Percentiles rank a stretch among this genome's conserved stretches.
Conservation (phyloP, 148 eudicot species). For the Chenopodium quinoa region DNA sequence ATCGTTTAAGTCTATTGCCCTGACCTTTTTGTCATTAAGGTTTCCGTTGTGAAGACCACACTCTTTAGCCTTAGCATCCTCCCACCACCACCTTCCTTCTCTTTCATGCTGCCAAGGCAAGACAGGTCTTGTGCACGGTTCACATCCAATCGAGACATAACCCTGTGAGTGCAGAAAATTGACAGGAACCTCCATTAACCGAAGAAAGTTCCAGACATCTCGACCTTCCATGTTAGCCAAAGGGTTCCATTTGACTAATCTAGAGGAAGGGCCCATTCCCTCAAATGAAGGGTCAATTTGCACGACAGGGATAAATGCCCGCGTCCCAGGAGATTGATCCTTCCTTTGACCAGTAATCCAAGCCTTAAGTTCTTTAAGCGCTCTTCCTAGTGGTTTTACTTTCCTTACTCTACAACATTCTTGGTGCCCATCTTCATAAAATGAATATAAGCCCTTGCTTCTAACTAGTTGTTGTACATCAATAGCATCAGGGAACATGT, state of each 20-base stretch:
- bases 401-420: background rate
- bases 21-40: too few species aligned
- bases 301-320: background rate
- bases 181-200: background rate
- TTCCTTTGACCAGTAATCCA: background rate
- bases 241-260: background rate
- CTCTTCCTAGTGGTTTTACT: background rate
- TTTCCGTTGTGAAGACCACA: background rate
- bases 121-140: background rate
- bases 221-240: background rate
- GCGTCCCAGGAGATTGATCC: background rate
- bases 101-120: background rate
- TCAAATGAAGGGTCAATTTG: background rate
- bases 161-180: background rate
- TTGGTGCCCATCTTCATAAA: background rate
- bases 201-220: background rate
- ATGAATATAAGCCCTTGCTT: background rate
- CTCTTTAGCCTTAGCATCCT: background rate
- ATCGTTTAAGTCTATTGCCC: too few species aligned
- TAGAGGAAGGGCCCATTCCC: background rate
- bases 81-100: background rate
- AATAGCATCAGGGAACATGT: background rate
- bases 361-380: background rate
- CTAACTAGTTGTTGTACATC: background rate
- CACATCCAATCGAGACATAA: background rate